Percentiles rank a stretch among this genome's conserved stretches.
phyloP scores from a whole-genome alignment of 257 asterid genomes.

The Handroanthus guayacan region DNA sequence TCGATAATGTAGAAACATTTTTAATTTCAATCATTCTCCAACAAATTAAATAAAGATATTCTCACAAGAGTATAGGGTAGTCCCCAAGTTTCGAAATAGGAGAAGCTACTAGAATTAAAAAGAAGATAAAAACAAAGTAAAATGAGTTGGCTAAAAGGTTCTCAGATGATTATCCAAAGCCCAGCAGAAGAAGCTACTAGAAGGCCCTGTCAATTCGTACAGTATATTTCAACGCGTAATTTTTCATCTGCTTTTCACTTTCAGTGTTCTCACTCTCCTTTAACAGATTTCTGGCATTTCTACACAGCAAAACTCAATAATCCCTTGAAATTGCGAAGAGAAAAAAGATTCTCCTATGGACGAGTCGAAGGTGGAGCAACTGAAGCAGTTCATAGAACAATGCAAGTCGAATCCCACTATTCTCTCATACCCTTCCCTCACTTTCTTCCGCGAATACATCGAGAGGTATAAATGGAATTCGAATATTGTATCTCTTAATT shows the following conservation, averaged over 20 bases:
- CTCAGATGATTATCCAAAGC: conserved; percentile 13
- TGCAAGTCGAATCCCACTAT: conserved; percentile 75
- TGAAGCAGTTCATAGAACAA: conserved; percentile 65
- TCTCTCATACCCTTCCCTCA: conserved; percentile 77
- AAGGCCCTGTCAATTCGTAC: neutral
- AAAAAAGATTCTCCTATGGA: conserved; percentile 53
- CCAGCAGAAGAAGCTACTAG: conserved; percentile 33
- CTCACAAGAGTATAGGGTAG: too few relatives aligned
- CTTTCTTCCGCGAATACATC: conserved; percentile 79
- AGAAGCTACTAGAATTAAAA: conserved; percentile 2
- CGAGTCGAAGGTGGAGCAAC: conserved; percentile 56
- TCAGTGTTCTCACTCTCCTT: neutral
- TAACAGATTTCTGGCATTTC: neutral
- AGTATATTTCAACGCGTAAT: conserved; percentile 6
- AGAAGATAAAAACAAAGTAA: neutral
- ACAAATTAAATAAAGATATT: too few relatives aligned
- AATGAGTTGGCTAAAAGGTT: conserved; percentile 4
- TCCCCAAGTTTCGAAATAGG: neutral
- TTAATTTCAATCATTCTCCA: too few relatives aligned
- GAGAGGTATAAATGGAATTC: conserved; percentile 54
- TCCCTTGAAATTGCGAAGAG: neutral
- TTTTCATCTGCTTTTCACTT: neutral
- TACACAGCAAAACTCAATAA: neutral
- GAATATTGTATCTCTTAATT: neutral
- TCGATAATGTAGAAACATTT: too few relatives aligned